A percentile compares a stretch with the other conserved stretches of the same genome.
Evolutionary conservation across 2,329 filamentous ascomycete genomes (phyloP).

Genomic region (Exophiala phaeomuriformis): DNA sequence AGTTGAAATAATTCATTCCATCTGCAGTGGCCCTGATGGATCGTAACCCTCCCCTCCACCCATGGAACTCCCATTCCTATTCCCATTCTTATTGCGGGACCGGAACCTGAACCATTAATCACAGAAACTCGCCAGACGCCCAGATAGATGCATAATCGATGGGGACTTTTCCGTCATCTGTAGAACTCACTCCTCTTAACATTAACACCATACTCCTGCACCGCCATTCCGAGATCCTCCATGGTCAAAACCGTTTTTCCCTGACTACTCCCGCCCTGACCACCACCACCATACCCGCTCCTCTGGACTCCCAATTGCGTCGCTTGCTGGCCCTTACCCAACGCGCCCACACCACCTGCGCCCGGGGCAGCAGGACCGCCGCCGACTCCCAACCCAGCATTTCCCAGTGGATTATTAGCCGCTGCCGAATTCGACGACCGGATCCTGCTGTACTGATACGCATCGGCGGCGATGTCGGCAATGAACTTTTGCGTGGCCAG

Average conservation of each 20-base stretch:
- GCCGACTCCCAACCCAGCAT: constrained; percentile 52
- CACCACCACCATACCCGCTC: constrained; percentile 77
- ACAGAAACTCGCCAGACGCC: too few species aligned
- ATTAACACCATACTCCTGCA: constrained; percentile 95
- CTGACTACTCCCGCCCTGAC: constrained; percentile 71
- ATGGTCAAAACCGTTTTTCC: constrained; percentile 93
- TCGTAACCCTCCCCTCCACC: too few species aligned
- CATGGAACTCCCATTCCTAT: too few species aligned
- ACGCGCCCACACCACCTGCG: constrained; percentile 40
- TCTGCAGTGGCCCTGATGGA: too few species aligned
- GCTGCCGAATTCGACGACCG: constrained; percentile 81
- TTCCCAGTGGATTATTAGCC: constrained; percentile 82
- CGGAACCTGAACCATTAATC: too few species aligned
- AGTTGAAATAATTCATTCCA: too few species aligned
- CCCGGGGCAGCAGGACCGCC: constrained; percentile 37
- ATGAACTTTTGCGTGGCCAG: constrained; percentile 99
- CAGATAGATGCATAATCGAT: too few species aligned
- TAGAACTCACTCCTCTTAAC: constrained; percentile 98
- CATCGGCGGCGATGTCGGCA: constrained; percentile 91
- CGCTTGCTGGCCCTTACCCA: constrained; percentile 44
- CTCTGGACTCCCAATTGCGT: constrained; percentile 64
- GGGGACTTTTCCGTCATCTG: constrained; percentile 45
- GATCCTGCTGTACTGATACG: constrained; percentile 95
- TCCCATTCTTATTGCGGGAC: too few species aligned
- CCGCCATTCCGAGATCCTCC: constrained; percentile 97